Conservation (phyloP, 768 basidiomycete genomes). For the Agaricus subrufescens region DNA sequence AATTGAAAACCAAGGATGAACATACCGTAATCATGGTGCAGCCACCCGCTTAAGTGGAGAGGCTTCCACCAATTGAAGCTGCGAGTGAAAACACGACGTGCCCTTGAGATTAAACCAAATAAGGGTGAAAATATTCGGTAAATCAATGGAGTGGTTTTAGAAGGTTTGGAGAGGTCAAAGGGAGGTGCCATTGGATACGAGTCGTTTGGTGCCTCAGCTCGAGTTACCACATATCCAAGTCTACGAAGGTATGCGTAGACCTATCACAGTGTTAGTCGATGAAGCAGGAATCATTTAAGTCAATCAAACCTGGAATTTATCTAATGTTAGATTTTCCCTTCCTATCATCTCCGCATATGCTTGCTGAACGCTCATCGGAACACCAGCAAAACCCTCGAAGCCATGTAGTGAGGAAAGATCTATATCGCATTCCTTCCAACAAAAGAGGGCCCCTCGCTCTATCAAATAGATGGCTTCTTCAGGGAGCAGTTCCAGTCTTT, state of each 20-base stretch:
- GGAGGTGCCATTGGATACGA: slow-evolving; percentile 50
- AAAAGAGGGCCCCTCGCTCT: slow-evolving; percentile 84
- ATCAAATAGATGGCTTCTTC: slow-evolving; percentile 94
- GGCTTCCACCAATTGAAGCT: slow-evolving; percentile 65
- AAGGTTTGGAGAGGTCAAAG: slow-evolving; percentile 12
- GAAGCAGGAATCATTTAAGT: neutral
- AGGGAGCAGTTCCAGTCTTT: slow-evolving; percentile 80
- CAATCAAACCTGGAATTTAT: slow-evolving; percentile 78
- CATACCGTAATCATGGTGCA: slow-evolving; percentile 52
- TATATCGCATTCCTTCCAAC: slow-evolving; percentile 56
- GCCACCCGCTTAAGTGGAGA: slow-evolving; percentile 40
- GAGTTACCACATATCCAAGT: slow-evolving; percentile 83
- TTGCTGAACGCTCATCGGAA: slow-evolving; percentile 89
- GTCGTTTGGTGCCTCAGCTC: slow-evolving; percentile 57
- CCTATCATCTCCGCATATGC: slow-evolving; percentile 86
- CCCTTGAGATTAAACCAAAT: slow-evolving; percentile 25
- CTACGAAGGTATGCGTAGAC: slow-evolving; percentile 91
- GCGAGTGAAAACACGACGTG: slow-evolving; percentile 25
- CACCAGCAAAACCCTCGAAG: slow-evolving; percentile 43
- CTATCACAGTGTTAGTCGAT: slow-evolving; percentile 32
- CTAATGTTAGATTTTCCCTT: slow-evolving; percentile 68
- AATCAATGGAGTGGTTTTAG: slow-evolving; percentile 24
- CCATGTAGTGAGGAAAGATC: slow-evolving; percentile 25
- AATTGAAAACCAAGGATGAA: neutral
- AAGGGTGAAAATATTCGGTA: slow-evolving; percentile 29